Evolutionary conservation across 2,329 filamentous ascomycete genomes (phyloP).

Genomic region (Monilinia polystroma): DNA sequence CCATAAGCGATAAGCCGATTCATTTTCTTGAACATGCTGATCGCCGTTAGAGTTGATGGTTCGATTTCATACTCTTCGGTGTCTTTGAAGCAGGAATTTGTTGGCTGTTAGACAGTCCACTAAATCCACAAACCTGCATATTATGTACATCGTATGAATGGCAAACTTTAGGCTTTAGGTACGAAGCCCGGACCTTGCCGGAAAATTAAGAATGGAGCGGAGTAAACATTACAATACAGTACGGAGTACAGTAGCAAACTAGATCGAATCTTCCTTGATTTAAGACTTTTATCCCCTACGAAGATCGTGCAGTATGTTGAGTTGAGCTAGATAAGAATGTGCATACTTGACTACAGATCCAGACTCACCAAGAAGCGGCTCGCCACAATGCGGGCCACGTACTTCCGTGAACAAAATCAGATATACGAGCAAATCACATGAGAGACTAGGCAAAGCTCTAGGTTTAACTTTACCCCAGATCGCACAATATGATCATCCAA

Average conservation of each 20-base stretch:
- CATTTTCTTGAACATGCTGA: too few relatives aligned
- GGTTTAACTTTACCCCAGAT: neutral
- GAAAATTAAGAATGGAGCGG: neutral
- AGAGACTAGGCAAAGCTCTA: neutral
- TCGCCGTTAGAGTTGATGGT: too few relatives aligned
- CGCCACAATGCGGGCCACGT: conserved; percentile 3
- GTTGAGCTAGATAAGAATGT: too few relatives aligned
- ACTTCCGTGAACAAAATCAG: conserved; percentile 6
- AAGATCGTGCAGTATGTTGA: too few relatives aligned
- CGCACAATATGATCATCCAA: neutral
- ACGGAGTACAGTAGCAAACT: neutral
- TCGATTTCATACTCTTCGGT: too few relatives aligned
- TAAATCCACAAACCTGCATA: neutral
- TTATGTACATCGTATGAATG: too few relatives aligned
- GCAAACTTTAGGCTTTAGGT: too few relatives aligned
- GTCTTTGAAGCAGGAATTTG: neutral
- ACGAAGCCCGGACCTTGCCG: neutral
- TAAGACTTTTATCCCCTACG: too few relatives aligned
- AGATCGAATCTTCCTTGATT: neutral
- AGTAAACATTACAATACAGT: neutral
- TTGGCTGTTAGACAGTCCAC: neutral
- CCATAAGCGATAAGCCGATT: too few relatives aligned
- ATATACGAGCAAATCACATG: conserved; percentile 1
- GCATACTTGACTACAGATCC: too few relatives aligned
- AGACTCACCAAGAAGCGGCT: neutral